phyloP scores from a whole-genome alignment of 495 filamentous ascomycete species.

The Xanthoparmelia taractica region DNA sequence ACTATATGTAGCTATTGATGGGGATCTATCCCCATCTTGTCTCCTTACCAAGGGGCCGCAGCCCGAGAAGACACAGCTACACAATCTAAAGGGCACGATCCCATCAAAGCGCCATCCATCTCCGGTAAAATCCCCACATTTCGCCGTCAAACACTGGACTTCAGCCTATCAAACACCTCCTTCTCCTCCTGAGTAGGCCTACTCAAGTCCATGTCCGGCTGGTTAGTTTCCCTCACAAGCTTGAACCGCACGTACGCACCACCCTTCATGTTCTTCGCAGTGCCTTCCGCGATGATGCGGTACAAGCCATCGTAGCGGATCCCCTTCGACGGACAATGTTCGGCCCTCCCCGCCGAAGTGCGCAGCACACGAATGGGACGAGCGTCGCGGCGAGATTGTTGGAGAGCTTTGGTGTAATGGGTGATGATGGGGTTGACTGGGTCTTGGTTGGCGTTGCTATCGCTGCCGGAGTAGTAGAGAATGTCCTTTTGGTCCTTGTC shows the following conservation, averaged over 20 bases:
- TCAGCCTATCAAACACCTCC: conserved; percentile 8
- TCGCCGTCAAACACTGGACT: background rate
- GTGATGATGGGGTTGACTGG: conserved; percentile 21
- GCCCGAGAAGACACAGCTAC: background rate
- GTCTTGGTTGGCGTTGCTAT: conserved; percentile 29
- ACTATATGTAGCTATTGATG: background rate
- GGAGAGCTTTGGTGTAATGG: conserved; percentile 33
- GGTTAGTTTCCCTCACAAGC: conserved; percentile 31
- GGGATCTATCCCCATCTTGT: background rate
- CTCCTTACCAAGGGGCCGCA: background rate
- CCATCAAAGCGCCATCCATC: too few relatives aligned
- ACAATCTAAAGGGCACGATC: background rate
- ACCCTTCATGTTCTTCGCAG: conserved; percentile 17
- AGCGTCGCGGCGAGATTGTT: conserved; percentile 24
- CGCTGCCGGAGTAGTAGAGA: conserved; percentile 42
- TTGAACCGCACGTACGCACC: conserved; percentile 39
- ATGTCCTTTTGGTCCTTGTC: conserved; percentile 40
- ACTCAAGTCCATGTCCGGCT: conserved; percentile 26
- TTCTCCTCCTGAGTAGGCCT: conserved; percentile 25
- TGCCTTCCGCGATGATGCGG: conserved; percentile 26
- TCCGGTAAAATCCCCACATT: background rate
- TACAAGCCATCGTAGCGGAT: conserved; percentile 50
- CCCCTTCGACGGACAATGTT: conserved; percentile 34
- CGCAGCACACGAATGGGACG: conserved; percentile 44
- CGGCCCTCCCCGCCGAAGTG: conserved; percentile 12